Conservation (phyloP, 192 early-diverging fungal species). For the Chytriomyces sp. region DNA sequence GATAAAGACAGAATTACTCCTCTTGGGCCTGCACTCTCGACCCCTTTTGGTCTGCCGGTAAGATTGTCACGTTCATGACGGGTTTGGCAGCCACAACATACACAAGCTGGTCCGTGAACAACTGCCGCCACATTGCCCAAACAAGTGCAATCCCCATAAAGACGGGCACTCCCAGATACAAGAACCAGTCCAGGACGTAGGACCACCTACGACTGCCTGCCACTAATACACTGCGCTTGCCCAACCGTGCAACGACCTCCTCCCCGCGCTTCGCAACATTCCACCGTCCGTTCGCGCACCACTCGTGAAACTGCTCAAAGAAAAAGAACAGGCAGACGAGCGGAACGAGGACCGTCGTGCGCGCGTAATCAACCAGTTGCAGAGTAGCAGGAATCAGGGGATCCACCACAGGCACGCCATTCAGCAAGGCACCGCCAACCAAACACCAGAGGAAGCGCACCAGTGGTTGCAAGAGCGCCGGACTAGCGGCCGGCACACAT, state of each 20-base stretch:
- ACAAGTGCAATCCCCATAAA: neutral
- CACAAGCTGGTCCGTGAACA: slow-evolving; percentile 30
- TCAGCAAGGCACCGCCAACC: neutral
- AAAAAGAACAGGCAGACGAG: slow-evolving; percentile 23
- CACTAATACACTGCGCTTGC: neutral
- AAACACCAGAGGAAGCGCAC: slow-evolving; percentile 10
- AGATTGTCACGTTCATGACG: neutral
- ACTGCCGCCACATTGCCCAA: slow-evolving; percentile 20
- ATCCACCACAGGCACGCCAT: slow-evolving; percentile 14
- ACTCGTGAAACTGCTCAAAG: slow-evolving; percentile 37
- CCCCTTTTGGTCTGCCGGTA: too few relatives aligned
- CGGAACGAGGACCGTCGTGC: slow-evolving; percentile 7
- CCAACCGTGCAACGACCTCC: neutral
- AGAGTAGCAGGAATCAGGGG: slow-evolving; percentile 21
- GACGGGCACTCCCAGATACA: neutral
- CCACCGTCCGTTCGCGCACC: slow-evolving; percentile 35
- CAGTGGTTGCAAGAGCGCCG: slow-evolving; percentile 33
- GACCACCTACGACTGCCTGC: neutral
- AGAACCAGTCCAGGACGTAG: neutral
- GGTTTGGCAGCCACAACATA: slow-evolving; percentile 45
- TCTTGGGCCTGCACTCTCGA: too few relatives aligned
- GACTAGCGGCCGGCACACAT: slow-evolving; percentile 14
- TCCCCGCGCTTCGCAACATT: too few relatives aligned
- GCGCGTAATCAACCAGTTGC: slow-evolving; percentile 14
- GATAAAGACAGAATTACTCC: too few relatives aligned